Evolutionary conservation across 139 green algal species (phyloP).

Genomic region (Pseudopediastrum boryanum): DNA sequence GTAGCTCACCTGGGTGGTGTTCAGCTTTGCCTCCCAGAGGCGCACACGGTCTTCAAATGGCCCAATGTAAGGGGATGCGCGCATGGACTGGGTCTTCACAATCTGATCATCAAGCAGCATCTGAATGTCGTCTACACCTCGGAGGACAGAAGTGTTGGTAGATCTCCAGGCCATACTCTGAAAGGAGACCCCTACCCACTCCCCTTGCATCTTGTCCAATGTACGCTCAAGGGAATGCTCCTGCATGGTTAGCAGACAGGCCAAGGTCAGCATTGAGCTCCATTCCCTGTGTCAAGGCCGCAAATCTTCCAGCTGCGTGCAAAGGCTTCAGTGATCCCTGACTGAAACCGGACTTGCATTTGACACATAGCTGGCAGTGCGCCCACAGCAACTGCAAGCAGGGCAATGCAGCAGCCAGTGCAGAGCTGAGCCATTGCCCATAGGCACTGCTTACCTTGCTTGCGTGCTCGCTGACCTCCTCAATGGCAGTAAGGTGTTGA

Average conservation of each 20-base stretch:
- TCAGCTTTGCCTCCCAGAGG: conserved; percentile 72
- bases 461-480: conserved; percentile 74
- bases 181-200: conserved; percentile 74
- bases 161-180: conserved; percentile 67
- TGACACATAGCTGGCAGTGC: too few species aligned
- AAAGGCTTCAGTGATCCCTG: too few species aligned
- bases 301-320: too few species aligned
- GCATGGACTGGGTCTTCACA: conserved; percentile 85
- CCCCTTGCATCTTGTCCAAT: conserved; percentile 87
- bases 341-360: too few species aligned
- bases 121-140: conserved; percentile 75
- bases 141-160: conserved; percentile 68
- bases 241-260: conserved; percentile 1
- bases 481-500: conserved; percentile 61
- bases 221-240: conserved; percentile 75
- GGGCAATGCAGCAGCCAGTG: too few species aligned
- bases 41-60: conserved; percentile 75
- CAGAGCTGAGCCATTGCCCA: too few species aligned
- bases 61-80: conserved; percentile 77
- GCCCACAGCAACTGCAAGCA: too few species aligned
- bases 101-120: conserved; percentile 42
- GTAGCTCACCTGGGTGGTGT: conserved; percentile 56
- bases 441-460: conserved; percentile 47
- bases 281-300: too few species aligned
- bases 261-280: too few species aligned